Evolutionary conservation across 2,329 filamentous ascomycete species (phyloP).

Genomic region (Pyrenophora tritici-repentis): DNA sequence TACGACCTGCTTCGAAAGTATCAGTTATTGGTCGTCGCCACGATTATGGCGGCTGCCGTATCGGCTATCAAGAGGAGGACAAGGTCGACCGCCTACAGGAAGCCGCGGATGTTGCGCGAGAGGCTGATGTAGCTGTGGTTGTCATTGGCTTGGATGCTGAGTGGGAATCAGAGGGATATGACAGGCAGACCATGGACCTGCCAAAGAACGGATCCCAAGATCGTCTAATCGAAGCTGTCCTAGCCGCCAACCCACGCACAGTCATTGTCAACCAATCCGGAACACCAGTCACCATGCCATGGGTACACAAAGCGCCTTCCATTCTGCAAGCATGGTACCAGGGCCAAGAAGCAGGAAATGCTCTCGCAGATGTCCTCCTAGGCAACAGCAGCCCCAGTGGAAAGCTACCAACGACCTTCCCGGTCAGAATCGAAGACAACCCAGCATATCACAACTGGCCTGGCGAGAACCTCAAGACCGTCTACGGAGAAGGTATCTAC

Average conservation of each 20-base stretch:
- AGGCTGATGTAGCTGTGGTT: conserved; percentile 76
- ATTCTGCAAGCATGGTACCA: conserved; percentile 82
- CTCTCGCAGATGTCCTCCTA: conserved; percentile 77
- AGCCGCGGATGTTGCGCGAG: conserved; percentile 69
- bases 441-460: conserved; percentile 76
- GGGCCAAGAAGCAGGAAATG: conserved; percentile 84
- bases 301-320: conserved; percentile 66
- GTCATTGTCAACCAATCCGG: conserved; percentile 77
- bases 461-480: conserved; percentile 68
- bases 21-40: conserved; percentile 63
- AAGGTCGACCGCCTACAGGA: conserved; percentile 60
- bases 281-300: conserved; percentile 73
- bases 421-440: conserved; percentile 63
- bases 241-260: conserved; percentile 68
- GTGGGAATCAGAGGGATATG: conserved; percentile 74
- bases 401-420: conserved; percentile 76
- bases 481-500: conserved; percentile 75
- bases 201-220: conserved; percentile 63
- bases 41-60: conserved; percentile 72
- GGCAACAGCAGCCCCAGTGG: conserved; percentile 75
- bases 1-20: conserved; percentile 65
- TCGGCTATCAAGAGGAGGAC: conserved; percentile 72
- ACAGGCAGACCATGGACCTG: conserved; percentile 66
- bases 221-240: conserved; percentile 66
- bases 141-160: conserved; percentile 78